These are phyloP conservation scores for Curvularia sp. DNA, from an alignment of 2,329 filamentous ascomycete genomes.

Conservation along the genomic window DNA sequence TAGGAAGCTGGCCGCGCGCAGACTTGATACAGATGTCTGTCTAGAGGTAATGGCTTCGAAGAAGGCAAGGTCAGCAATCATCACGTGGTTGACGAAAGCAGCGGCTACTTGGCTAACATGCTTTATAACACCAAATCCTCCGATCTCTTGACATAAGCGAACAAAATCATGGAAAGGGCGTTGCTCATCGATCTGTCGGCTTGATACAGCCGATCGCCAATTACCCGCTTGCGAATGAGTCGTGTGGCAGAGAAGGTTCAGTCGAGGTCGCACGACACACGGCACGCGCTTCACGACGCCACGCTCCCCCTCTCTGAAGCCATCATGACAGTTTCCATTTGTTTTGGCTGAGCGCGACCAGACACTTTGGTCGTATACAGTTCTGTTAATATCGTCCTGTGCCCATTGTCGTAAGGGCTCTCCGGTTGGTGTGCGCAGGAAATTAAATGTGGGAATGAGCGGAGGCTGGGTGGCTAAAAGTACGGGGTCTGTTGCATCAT, in stretches of 20 bases:
- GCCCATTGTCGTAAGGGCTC: slow-evolving; percentile 20
- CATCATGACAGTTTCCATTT: slow-evolving; percentile 15
- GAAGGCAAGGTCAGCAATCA: background rate
- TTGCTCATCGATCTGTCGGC: background rate
- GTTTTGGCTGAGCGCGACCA: slow-evolving; percentile 16
- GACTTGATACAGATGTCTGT: background rate
- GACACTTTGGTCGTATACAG: slow-evolving; percentile 31
- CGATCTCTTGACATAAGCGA: background rate
- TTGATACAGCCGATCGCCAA: slow-evolving; percentile 2
- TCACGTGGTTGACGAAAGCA: background rate
- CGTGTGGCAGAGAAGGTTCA: slow-evolving; percentile 2
- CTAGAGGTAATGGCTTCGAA: background rate
- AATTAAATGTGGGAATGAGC: slow-evolving; percentile 40
- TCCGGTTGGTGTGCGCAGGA: slow-evolving; percentile 35
- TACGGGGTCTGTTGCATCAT: slow-evolving; percentile 22
- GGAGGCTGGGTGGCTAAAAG: slow-evolving; percentile 28
- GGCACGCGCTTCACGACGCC: slow-evolving; percentile 14
- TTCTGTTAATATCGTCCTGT: slow-evolving; percentile 37
- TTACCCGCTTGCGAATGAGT: slow-evolving; percentile 9
- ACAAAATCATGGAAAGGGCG: background rate
- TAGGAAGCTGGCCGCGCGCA: background rate
- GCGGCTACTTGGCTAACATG: background rate
- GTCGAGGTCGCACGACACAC: slow-evolving; percentile 22
- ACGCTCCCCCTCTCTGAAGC: slow-evolving; percentile 20
- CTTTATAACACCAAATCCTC: background rate